A percentile compares a stretch with the other conserved stretches of the same genome.
phyloP scores from a whole-genome alignment of 768 basidiomycete genomes.

The Amylocystis lapponica region DNA sequence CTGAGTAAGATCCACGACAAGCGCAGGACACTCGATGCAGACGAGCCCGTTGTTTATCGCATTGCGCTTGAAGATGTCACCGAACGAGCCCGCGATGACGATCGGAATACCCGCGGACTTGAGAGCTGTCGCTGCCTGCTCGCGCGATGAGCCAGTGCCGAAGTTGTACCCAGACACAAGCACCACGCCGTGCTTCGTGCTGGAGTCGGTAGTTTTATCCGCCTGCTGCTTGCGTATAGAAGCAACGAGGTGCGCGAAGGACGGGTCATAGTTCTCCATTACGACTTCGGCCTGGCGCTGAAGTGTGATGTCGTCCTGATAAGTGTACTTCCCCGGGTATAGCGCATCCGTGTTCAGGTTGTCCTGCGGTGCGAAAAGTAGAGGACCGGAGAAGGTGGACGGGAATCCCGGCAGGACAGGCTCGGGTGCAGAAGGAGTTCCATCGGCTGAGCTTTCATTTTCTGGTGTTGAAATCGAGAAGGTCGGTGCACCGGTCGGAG shows the following conservation, averaged over 20 bases:
- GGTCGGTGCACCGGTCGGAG: slow-evolving; percentile 44
- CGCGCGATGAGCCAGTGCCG: slow-evolving; percentile 96
- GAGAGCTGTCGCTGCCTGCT: slow-evolving; percentile 97
- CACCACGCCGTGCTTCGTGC: slow-evolving; percentile 56
- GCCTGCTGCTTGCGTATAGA: slow-evolving; percentile 33
- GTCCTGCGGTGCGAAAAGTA: slow-evolving; percentile 94
- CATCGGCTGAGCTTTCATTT: slow-evolving; percentile 21
- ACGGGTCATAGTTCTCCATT: slow-evolving; percentile 98
- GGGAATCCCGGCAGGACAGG: slow-evolving; percentile 82
- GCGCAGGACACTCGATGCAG: slow-evolving; percentile 87
- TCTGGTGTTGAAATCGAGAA: slow-evolving; percentile 45
- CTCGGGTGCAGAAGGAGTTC: slow-evolving; percentile 38
- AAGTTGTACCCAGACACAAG: slow-evolving; percentile 96
- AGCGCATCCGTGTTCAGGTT: slow-evolving; percentile 98
- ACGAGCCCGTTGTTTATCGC: slow-evolving; percentile 98
- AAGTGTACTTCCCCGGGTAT: slow-evolving; percentile 98
- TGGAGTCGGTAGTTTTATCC: slow-evolving; percentile 8
- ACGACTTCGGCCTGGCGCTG: slow-evolving; percentile 92
- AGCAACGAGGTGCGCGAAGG: slow-evolving; percentile 69
- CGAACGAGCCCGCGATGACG: slow-evolving; percentile 96
- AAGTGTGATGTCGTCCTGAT: slow-evolving; percentile 98
- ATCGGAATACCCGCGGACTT: slow-evolving; percentile 90
- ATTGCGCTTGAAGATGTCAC: slow-evolving; percentile 99
- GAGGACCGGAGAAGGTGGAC: slow-evolving; percentile 66
- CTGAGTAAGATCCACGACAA: slow-evolving; percentile 79